Base-by-base conservation (phyloP, 306 rosid genomes). In the Cyclanthera cordifolia region DNA sequence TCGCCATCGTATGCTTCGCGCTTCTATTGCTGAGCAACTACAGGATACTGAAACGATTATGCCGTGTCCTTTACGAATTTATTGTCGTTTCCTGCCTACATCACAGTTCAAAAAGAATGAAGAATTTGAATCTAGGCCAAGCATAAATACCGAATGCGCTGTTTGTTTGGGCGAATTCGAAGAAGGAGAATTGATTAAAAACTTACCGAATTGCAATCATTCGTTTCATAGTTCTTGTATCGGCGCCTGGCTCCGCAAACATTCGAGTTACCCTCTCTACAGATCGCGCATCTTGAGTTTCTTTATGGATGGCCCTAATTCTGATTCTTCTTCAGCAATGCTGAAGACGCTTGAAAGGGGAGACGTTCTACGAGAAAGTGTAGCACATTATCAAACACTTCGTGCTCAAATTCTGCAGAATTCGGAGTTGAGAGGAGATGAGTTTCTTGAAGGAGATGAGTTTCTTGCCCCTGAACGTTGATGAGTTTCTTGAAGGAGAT, bases 91-190 rank as follows among this genome's bases (percentile, higher is more conserved):
- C 53, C 81, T 86, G 27, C 90, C 82, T 0, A 28, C 56, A 7
- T 69, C 72, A 25, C 77, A 73, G 72, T 86, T 79, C 49, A 73
- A 79, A 84, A 79, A 48, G 46, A 83, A 54, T 1, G 78, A 50
- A 70, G 83, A 23, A 13, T 76, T 67, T 4, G 80, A 76, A 49
- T 20, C 53, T 12, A 75, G 6, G 58, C 5, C 47, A 14, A 73
- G 32, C 24, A 69, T 56, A 32, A 67, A 49, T 69, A 30, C 4
- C 28, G 89, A 83, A 6, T 83, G 86, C 37, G 77, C 85, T 3
- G 81, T 84, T 72, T 84, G 90, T 71, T 65, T 86, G 23, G 91
- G 78, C 5, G 89, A 86, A 61, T 82, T 80, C 30, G 83, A 88
- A 57, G 88, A 84, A 73, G 87, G 84, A n/a, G 90, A 83, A 45